Percentiles rank a stretch among this genome's conserved stretches.
Evolutionary conservation across 2,329 filamentous ascomycete genomes (phyloP).

Genomic region (Sarocladium kiliense): DNA sequence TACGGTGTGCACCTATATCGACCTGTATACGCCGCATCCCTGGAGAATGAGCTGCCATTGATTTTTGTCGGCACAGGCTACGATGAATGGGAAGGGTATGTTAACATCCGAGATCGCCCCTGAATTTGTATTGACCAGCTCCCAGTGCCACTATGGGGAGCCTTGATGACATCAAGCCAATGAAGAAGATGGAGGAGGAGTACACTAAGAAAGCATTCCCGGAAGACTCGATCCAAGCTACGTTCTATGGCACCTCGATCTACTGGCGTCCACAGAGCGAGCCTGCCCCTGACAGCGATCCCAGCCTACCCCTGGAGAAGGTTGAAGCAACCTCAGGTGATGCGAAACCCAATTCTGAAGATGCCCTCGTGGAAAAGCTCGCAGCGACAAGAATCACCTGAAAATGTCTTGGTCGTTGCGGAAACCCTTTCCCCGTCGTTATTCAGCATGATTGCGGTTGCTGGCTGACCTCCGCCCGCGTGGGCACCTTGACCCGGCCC

Average conservation of each 20-base stretch:
- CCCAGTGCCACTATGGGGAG: conserved; percentile 13
- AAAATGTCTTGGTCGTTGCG: too few species aligned
- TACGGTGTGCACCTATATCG: conserved; percentile 59
- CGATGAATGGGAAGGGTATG: conserved; percentile 46
- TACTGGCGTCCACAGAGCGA: conserved; percentile 18
- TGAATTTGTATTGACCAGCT: not conserved
- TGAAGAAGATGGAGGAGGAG: conserved; percentile 20
- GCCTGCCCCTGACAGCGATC: not conserved
- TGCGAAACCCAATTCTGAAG: not conserved
- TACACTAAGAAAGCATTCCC: conserved; percentile 18
- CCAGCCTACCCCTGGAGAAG: too few species aligned
- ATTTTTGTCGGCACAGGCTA: conserved; percentile 54
- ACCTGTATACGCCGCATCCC: conserved; percentile 45
- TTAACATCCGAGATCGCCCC: conserved; percentile 23
- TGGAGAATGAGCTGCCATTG: conserved; percentile 40
- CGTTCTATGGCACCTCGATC: conserved; percentile 21
- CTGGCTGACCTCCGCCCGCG: too few species aligned
- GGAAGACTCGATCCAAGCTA: conserved; percentile 14
- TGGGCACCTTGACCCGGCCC: not conserved
- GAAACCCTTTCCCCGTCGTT: too few species aligned
- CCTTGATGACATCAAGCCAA: conserved; percentile 17
- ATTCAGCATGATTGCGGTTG: too few species aligned
- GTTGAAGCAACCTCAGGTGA: not conserved
- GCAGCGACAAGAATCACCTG: not conserved
- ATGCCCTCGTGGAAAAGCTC: not conserved